These are phyloP conservation scores for Cucurbita argyrosperma DNA, from an alignment of 306 rosid species.

Conservation along the genomic window DNA sequence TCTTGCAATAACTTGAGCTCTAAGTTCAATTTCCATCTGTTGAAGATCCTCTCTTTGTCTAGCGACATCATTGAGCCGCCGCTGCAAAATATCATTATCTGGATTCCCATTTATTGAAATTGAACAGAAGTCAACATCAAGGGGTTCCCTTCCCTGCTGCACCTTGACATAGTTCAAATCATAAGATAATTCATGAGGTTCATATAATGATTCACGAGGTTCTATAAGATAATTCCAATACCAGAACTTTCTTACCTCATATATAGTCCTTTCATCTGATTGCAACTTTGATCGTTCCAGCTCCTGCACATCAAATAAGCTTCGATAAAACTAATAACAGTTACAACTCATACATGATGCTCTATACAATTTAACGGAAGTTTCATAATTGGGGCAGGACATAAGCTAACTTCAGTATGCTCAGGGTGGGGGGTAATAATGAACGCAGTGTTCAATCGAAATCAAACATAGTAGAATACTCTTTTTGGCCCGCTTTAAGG, in stretches of 20 bases:
- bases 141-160: conserved; percentile 93
- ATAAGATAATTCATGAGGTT: background rate
- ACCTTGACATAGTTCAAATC: conserved; percentile 57
- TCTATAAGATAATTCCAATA: conserved; percentile 6
- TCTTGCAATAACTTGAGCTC: conserved; percentile 79
- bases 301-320: conserved; percentile 33
- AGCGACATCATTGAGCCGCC: conserved; percentile 37
- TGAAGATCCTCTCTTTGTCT: conserved; percentile 76
- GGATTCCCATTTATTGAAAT: conserved; percentile 57
- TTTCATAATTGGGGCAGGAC: background rate
- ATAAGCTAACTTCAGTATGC: background rate
- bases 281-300: conserved; percentile 48
- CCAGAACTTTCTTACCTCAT: conserved; percentile 59
- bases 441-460: background rate
- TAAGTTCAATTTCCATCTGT: conserved; percentile 65
- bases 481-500: background rate
- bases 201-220: conserved; percentile 9
- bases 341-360: background rate
- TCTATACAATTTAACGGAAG: background rate
- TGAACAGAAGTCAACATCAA: conserved; percentile 77
- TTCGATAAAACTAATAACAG: background rate
- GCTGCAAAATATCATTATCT: conserved; percentile 58
- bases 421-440: background rate
- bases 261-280: conserved; percentile 82
- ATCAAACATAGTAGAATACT: background rate